Percentiles rank a stretch among this genome's conserved stretches.
phyloP scores from a whole-genome alignment of 2,329 filamentous ascomycete species.

The Pseudocercospora crystallina region DNA sequence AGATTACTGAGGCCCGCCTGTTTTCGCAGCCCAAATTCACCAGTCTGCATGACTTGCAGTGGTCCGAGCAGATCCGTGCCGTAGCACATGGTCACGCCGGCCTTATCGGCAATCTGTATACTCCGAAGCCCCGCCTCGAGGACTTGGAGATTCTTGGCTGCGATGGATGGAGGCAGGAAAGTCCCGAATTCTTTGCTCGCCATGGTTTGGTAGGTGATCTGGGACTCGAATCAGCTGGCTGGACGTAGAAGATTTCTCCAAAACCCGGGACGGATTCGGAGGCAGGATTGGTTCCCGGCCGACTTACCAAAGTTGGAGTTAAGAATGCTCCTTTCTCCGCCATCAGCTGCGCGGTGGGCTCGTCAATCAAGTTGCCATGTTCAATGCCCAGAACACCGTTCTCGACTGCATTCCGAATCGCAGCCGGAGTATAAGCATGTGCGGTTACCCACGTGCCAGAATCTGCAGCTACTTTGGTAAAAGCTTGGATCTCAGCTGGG shows the following conservation, averaged over 20 bases:
- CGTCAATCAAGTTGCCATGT: constrained; percentile 63
- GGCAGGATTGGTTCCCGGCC: not conserved
- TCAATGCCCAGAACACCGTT: constrained; percentile 59
- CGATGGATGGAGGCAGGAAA: constrained; percentile 47
- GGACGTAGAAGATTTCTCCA: not conserved
- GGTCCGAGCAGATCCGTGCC: constrained; percentile 57
- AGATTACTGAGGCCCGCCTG: constrained; percentile 44
- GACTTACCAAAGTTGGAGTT: constrained; percentile 53
- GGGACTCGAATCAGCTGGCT: not conserved
- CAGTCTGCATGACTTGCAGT: constrained; percentile 49
- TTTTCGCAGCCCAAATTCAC: constrained; percentile 50
- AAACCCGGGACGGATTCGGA: not conserved
- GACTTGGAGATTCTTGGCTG: constrained; percentile 54
- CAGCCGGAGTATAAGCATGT: constrained; percentile 57
- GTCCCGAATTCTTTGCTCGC: constrained; percentile 43
- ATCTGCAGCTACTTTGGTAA: constrained; percentile 51
- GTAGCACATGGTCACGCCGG: constrained; percentile 57
- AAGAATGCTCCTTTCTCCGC: constrained; percentile 50
- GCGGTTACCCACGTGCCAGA: constrained; percentile 54
- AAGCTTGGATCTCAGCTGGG: constrained; percentile 56
- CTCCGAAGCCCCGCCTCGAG: constrained; percentile 48
- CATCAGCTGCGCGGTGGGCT: constrained; percentile 53
- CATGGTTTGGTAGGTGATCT: constrained; percentile 51
- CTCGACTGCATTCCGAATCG: constrained; percentile 56
- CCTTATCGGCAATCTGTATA: constrained; percentile 51